Evolutionary conservation across 768 basidiomycete genomes (phyloP), one percentile per base, ranked within the genome.

Genomic region (Amanita subjunquillea): DNA sequence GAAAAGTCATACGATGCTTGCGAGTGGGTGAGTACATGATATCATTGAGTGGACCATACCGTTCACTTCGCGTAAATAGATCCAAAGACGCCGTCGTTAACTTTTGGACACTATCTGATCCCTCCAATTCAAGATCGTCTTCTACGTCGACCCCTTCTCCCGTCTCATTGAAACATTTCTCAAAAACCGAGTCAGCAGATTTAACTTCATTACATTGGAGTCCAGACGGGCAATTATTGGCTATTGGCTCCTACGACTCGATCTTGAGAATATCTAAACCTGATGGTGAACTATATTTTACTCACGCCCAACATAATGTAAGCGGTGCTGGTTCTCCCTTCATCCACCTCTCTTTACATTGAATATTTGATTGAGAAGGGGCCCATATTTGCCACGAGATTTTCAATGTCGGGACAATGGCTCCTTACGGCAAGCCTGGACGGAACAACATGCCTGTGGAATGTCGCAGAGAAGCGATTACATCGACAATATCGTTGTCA

Each of bases 131-230:
- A 44, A 52, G 55, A 13, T 50, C 58, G 54, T 63, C 67, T 7
- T 69, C 69, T 55, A 62, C 69, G 5, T 59, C 63, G 20, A 51
- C 59, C 17, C 67, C 69, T 7, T 55, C 67, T 12, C 73, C 77
- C 4, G 66, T 72, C 39, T 69, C 71, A 20, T 59, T 87, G 36
- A 69, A 77, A 43, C 75, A 80, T 57, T 72, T 79, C 20, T 67
- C 74, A 38, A 67, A 69, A 55, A 62, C 70, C 23, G 67, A 71
- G 23, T 62, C 71, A 30, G 77, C 78, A 46, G 89, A 92, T 63
- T 65, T 90, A 53, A 91, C 88, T 13, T 81, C 82, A 38, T 60
- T 92, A 43, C 79, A 86, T 60, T 92, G 89, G 89, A 88, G 79
- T 57, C 62, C 69, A 3, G 83, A 87, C 50, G 90, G 90, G 15